phyloP scores from a whole-genome alignment of 257 asterid species.

The Jacaranda copaia region DNA sequence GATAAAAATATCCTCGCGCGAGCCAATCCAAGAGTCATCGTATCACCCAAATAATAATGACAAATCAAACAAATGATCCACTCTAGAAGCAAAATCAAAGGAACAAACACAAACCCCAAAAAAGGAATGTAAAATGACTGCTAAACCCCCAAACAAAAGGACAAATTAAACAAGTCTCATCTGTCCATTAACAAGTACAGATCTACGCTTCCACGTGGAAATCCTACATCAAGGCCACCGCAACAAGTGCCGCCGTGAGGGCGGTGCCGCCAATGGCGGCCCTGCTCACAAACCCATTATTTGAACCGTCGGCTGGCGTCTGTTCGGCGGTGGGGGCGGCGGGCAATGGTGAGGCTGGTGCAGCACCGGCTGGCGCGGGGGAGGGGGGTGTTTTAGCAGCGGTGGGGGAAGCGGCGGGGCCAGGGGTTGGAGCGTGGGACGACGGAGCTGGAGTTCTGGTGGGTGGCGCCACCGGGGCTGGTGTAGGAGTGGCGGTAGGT shows the following conservation, averaged over 20 bases:
- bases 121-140: constrained; percentile 13
- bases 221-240: constrained; percentile 65
- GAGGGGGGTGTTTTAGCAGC: constrained; percentile 45
- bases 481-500: constrained; percentile 59
- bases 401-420: constrained; percentile 35
- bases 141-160: constrained; percentile 30
- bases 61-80: constrained; percentile 35
- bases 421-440: constrained; percentile 48
- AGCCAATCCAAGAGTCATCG: constrained; percentile 27
- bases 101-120: constrained; percentile 30
- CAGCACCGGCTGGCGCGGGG: constrained; percentile 41
- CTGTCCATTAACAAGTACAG: constrained; percentile 43
- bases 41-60: constrained; percentile 19
- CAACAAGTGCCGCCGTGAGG: constrained; percentile 58
- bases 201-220: constrained; percentile 48
- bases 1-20: not conserved
- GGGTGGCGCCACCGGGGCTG: constrained; percentile 51
- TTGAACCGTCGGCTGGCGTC: constrained; percentile 51
- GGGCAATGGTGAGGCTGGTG: constrained; percentile 33
- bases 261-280: constrained; percentile 71
- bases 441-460: constrained; percentile 38
- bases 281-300: constrained; percentile 50
- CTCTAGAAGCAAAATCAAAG: constrained; percentile 23
- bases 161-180: constrained; percentile 47
- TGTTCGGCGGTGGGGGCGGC: constrained; percentile 42